phyloP scores from a whole-genome alignment of 768 basidiomycete genomes.

The Collybia sordida region DNA sequence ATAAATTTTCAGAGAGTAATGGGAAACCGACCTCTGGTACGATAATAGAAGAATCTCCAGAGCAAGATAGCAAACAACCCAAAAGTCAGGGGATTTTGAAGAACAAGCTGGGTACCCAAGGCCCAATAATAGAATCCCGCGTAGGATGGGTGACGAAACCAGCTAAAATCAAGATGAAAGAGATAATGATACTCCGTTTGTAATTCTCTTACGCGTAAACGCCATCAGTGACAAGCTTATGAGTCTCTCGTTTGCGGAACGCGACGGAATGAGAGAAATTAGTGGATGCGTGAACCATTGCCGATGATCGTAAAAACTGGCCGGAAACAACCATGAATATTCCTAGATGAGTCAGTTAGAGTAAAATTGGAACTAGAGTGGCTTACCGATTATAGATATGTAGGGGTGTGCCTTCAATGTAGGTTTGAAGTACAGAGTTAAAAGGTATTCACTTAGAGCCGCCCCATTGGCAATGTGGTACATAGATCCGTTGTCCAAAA shows the following conservation, averaged over 20 bases:
- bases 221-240: slow-evolving; percentile 84
- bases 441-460: slow-evolving; percentile 79
- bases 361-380: not conserved
- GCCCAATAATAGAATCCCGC: slow-evolving; percentile 99
- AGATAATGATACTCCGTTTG: not conserved
- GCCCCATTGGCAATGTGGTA: slow-evolving; percentile 84
- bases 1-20: not conserved
- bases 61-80: slow-evolving; percentile 64
- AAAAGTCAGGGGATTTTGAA: slow-evolving; percentile 84
- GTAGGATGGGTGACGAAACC: slow-evolving; percentile 94
- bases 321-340: slow-evolving; percentile 62
- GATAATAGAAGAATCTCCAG: slow-evolving; percentile 83
- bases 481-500: slow-evolving; percentile 83
- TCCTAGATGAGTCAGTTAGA: slow-evolving; percentile 42
- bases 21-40: slow-evolving; percentile 67
- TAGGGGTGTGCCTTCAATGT: slow-evolving; percentile 58
- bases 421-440: slow-evolving; percentile 68
- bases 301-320: slow-evolving; percentile 78
- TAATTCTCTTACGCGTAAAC: slow-evolving; percentile 71
- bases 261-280: slow-evolving; percentile 94
- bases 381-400: slow-evolving; percentile 59
- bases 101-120: slow-evolving; percentile 85
- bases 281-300: slow-evolving; percentile 95
- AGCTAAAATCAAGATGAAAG: slow-evolving; percentile 38
- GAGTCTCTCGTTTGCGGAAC: slow-evolving; percentile 66